Evolutionary conservation across 1,284 basidiomycete genomes (phyloP).

Genomic region (Papiliotrema terrestris): DNA sequence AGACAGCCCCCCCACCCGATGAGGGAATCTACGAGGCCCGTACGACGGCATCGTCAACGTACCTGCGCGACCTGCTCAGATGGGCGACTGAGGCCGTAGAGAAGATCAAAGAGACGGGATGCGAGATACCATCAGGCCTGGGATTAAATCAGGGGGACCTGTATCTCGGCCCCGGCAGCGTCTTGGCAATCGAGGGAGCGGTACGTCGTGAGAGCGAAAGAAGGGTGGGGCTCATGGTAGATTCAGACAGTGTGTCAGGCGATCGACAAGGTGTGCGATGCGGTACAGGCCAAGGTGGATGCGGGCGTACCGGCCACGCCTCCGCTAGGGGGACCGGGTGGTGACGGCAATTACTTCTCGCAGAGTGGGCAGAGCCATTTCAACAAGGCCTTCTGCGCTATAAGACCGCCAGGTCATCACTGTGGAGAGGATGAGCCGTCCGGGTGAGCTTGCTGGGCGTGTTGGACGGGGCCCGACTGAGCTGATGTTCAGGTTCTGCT

Average conservation of each 20-base stretch:
- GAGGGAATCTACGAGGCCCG: conserved; percentile 32
- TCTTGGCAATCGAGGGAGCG: conserved; percentile 41
- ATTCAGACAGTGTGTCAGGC: conserved; percentile 72
- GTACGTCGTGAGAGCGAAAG: conserved; percentile 48
- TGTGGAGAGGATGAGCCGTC: conserved; percentile 82
- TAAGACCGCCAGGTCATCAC: conserved; percentile 87
- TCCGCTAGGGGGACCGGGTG: not conserved
- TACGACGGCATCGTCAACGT: conserved; percentile 20
- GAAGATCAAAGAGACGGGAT: conserved; percentile 62
- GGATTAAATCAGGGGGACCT: conserved; percentile 69
- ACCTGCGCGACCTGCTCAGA: conserved; percentile 40
- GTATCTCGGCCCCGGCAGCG: conserved; percentile 62
- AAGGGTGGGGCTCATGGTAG: conserved; percentile 13
- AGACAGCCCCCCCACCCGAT: conserved; percentile 35
- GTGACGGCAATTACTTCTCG: too few species aligned
- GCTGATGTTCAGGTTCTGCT: conserved; percentile 61
- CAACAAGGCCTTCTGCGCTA: conserved; percentile 69
- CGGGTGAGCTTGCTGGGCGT: conserved; percentile 53
- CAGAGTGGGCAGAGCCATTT: conserved; percentile 5
- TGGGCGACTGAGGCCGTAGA: conserved; percentile 66
- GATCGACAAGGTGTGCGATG: conserved; percentile 57
- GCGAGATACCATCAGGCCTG: conserved; percentile 72
- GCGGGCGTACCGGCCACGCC: conserved; percentile 19
- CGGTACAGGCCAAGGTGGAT: not conserved
- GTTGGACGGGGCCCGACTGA: not conserved